These are phyloP conservation scores for Pistacia integerrima DNA, from an alignment of 345 rosid species.

Conservation along the genomic window DNA sequence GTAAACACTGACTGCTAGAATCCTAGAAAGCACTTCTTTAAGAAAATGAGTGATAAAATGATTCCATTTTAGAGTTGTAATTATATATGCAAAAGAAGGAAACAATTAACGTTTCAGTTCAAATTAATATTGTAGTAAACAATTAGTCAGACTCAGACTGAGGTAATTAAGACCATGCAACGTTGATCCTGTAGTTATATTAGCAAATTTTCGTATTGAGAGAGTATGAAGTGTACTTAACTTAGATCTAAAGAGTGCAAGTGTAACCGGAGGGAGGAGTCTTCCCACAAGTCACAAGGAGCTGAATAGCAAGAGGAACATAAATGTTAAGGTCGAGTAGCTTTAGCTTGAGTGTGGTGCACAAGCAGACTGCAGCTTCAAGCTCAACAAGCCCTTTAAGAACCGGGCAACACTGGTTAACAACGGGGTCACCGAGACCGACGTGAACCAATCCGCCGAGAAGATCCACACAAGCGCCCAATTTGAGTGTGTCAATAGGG, in stretches of 20 bases:
- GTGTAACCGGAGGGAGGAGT: conserved; percentile 97
- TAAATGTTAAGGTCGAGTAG: conserved; percentile 78
- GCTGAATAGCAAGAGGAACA: conserved; percentile 94
- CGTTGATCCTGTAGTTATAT: not conserved
- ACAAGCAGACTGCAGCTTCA: conserved; percentile 90
- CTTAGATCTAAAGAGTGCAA: conserved; percentile 63
- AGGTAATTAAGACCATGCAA: not conserved
- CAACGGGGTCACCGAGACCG: conserved; percentile 74
- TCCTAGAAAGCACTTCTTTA: not conserved
- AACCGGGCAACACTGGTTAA: conserved; percentile 82
- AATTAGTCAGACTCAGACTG: not conserved
- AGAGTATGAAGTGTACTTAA: conserved; percentile 11
- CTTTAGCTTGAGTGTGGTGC: conserved; percentile 88
- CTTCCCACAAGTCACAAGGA: conserved; percentile 91
- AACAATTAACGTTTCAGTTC: not conserved
- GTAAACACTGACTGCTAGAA: not conserved
- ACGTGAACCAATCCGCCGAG: conserved; percentile 87
- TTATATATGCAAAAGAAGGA: not conserved
- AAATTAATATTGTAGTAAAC: not conserved
- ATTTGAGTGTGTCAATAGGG: conserved; percentile 78
- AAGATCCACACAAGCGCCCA: conserved; percentile 92
- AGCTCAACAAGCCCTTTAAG: conserved; percentile 73
- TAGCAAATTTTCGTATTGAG: not conserved
- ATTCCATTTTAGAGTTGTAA: not conserved
- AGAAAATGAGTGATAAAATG: not conserved